Evolutionary conservation across 164 flowering plant genomes (phyloP), one percentile per base, ranked within the genome.

Genomic region (Akebia trifoliata): DNA sequence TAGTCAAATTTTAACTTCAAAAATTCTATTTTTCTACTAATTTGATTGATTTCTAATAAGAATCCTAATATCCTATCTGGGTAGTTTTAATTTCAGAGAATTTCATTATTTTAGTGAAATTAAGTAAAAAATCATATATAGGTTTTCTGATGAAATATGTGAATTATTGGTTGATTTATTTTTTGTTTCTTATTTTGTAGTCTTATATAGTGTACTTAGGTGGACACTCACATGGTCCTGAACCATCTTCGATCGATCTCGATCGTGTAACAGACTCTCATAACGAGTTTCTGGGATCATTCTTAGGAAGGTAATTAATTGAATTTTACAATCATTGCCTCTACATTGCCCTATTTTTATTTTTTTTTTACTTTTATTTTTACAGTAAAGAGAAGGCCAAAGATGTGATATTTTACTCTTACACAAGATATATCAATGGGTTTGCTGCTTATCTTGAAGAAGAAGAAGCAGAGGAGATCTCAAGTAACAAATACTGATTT

Each of bases 121-220:
- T n/a, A n/a, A n/a, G n/a, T n/a, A n/a, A n/a, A n/a, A n/a, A n/a
- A n/a, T n/a, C n/a, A n/a, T n/a, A n/a, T n/a, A n/a, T n/a, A n/a
- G n/a, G n/a, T n/a, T n/a, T n/a, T n/a, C n/a, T n/a, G n/a, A n/a
- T n/a, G n/a, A n/a, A n/a, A n/a, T n/a, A n/a, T n/a, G n/a, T n/a
- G n/a, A n/a, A n/a, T n/a, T n/a, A n/a, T n/a, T n/a, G n/a, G n/a
- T n/a, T n/a, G n/a, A n/a, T n/a, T n/a, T n/a, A n/a, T 42, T n/a
- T 43, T 17, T 20, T 20, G 2, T 46, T 26, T n/a, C 20, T 32
- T 22, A 21, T 48, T 32, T 18, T 55, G 51, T 72, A 82, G 95
- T 68, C 90, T 21, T 84, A 76, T 64, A 69, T 87, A 11, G 95
- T 87, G 49, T 84, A 84, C 69, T 49, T 87, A 58, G 95, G 90